phyloP scores from a whole-genome alignment of 2,329 filamentous ascomycete species.

The Aspergillus neoniger region DNA sequence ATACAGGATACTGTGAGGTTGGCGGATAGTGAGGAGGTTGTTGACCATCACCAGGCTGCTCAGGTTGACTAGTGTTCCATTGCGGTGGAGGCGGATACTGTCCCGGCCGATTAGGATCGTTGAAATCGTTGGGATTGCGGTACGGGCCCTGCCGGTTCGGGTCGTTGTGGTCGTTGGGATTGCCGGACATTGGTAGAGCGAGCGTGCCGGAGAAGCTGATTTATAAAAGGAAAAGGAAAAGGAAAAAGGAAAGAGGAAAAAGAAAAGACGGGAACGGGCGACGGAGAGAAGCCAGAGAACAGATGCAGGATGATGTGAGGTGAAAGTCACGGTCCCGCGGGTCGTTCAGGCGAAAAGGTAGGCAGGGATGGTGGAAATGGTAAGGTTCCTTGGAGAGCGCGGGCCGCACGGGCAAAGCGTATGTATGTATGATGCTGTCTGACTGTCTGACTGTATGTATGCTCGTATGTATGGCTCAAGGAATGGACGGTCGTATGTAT shows the following conservation, averaged over 20 bases:
- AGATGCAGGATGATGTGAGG: constrained; percentile 34
- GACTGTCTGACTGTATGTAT: constrained; percentile 7
- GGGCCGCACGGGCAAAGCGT: constrained; percentile 1
- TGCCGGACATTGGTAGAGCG: constrained; percentile 44
- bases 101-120: constrained; percentile 48
- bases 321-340: constrained; percentile 25
- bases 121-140: constrained; percentile 42
- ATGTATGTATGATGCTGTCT: constrained; percentile 18
- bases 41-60: constrained; percentile 43
- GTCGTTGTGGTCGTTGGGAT: constrained; percentile 44
- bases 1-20: constrained; percentile 41
- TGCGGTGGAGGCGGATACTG: constrained; percentile 47
- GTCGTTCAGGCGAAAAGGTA: constrained; percentile 21
- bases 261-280: not conserved
- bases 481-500: constrained; percentile 15
- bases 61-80: constrained; percentile 43
- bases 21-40: constrained; percentile 38
- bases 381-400: constrained; percentile 6
- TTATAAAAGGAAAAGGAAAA: constrained; percentile 25
- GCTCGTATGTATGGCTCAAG: constrained; percentile 12
- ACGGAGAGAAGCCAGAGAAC: constrained; percentile 21
- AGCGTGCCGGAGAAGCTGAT: constrained; percentile 25
- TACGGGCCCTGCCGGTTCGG: constrained; percentile 50
- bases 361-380: constrained; percentile 16
- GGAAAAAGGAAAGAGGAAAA: constrained; percentile 17